Evolutionary conservation across 305 asterid genomes (phyloP), one percentile per base, ranked within the genome.

Genomic region (Petunia hybrid): DNA sequence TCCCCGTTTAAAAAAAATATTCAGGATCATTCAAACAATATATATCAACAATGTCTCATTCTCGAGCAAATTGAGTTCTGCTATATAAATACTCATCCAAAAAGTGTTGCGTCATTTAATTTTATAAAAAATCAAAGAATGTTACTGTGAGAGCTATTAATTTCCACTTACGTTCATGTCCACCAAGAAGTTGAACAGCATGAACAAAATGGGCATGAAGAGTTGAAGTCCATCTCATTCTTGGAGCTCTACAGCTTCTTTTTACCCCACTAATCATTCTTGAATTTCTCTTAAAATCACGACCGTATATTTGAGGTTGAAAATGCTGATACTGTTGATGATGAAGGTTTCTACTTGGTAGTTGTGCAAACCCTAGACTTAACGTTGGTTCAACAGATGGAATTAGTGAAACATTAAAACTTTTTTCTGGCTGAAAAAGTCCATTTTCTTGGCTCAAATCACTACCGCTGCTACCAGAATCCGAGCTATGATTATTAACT

Each of bases 191-290:
- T 83, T 92, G 88, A 84, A 93, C 97, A 5, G 97, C 93, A 87
- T 92, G 95, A 39, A 92, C 95, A 70, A 93, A 93, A 86, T 89
- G 98, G n/a, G 98, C 91, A 84, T 92, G 98, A 36, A 93, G 97
- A 78, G 93, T 90, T 7, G 95, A 86, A 63, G 97, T 93, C 97
- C 98, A 93, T 79, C 98, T 85, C 98, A 92, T 93, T 75, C 97
- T 84, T 0, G 97, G 98, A 51, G 97, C 97, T 63, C 98, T 83
- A 74, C 84, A 90, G 39, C 89, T 89, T 84, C 92, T 87, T 64
- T 71, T 80, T 16, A 69, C 80, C 6, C 83, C 80, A 45, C 89
- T 86, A 2, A 76, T 79, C 85, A 77, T 82, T 76, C 92, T 87
- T 5, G 91, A 85, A 62, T 83, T 88, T 82, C 90, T 88, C 88